A percentile compares a stretch with the other conserved stretches of the same genome.
phyloP scores from a whole-genome alignment of 2,329 filamentous ascomycete genomes.

The Aspergillus novoparasiticus region DNA sequence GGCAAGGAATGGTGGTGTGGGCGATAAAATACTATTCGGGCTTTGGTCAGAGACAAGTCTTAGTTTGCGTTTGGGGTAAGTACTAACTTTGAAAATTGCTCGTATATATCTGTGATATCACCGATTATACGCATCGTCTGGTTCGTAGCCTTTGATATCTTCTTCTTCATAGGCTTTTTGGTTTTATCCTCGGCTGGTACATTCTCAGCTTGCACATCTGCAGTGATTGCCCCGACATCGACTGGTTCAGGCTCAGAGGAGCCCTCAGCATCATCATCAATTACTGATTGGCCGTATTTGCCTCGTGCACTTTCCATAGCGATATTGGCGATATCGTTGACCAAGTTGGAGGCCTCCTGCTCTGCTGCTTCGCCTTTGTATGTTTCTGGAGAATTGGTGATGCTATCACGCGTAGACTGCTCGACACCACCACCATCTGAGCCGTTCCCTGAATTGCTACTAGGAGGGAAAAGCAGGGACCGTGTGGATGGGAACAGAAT shows the following conservation, averaged over 20 bases:
- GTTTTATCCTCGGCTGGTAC: slow-evolving; percentile 63
- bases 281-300: slow-evolving; percentile 70
- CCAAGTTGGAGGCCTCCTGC: slow-evolving; percentile 78
- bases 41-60: background rate
- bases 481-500: slow-evolving; percentile 68
- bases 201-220: slow-evolving; percentile 54
- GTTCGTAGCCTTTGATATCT: slow-evolving; percentile 75
- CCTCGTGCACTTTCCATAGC: slow-evolving; percentile 75
- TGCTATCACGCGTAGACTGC: slow-evolving; percentile 64
- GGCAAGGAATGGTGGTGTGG: slow-evolving; percentile 63
- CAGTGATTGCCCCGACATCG: slow-evolving; percentile 52
- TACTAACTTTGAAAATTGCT: slow-evolving; percentile 62
- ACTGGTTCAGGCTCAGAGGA: slow-evolving; percentile 53
- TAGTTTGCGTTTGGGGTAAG: background rate
- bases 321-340: slow-evolving; percentile 72
- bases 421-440: slow-evolving; percentile 64
- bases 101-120: slow-evolving; percentile 65
- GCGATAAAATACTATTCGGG: slow-evolving; percentile 56
- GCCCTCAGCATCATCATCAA: slow-evolving; percentile 51
- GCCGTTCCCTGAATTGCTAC: slow-evolving; percentile 65
- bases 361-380: slow-evolving; percentile 83
- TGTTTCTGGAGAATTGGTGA: slow-evolving; percentile 78
- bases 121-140: slow-evolving; percentile 70
- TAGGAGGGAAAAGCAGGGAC: slow-evolving; percentile 67
- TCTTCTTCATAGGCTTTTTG: slow-evolving; percentile 76